Evolutionary conservation across 345 rosid genomes (phyloP).

Genomic region (Brassica nigra): DNA sequence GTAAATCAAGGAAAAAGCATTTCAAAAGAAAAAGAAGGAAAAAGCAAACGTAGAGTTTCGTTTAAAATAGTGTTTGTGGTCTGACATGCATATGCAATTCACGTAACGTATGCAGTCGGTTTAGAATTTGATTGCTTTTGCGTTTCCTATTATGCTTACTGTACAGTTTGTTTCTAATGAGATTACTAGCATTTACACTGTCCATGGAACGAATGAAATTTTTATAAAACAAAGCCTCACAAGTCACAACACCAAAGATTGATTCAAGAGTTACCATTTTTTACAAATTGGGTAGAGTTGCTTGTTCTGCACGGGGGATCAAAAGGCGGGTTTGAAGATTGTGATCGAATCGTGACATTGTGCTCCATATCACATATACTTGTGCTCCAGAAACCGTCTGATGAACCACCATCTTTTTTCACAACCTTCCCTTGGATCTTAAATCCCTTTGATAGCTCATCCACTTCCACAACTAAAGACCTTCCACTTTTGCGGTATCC

Average conservation of each 20-base stretch:
- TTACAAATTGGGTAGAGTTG: slow-evolving; percentile 22
- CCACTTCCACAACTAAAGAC: slow-evolving; percentile 30
- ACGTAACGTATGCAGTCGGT: background rate
- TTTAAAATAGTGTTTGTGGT: background rate
- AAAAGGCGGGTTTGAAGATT: slow-evolving; percentile 22
- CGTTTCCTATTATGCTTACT: background rate
- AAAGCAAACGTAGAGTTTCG: background rate
- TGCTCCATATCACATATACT: slow-evolving; percentile 24
- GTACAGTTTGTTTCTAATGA: background rate
- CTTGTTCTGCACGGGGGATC: slow-evolving; percentile 19
- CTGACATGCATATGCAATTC: background rate
- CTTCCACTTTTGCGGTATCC: slow-evolving; percentile 2
- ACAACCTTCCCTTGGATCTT: slow-evolving; percentile 36
- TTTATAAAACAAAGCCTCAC: background rate
- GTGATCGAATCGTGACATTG: background rate
- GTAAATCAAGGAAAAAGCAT: background rate
- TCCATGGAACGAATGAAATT: background rate
- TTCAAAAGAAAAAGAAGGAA: background rate
- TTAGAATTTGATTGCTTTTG: background rate
- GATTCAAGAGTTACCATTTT: slow-evolving; percentile 27
- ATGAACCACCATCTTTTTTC: slow-evolving; percentile 23
- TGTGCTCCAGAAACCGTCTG: slow-evolving; percentile 29
- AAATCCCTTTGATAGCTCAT: slow-evolving; percentile 33
- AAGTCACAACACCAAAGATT: background rate
- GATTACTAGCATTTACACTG: background rate